Evolutionary conservation across 106 monocot genomes (phyloP).

Genomic region (Phalaenopsis aphrodite): DNA sequence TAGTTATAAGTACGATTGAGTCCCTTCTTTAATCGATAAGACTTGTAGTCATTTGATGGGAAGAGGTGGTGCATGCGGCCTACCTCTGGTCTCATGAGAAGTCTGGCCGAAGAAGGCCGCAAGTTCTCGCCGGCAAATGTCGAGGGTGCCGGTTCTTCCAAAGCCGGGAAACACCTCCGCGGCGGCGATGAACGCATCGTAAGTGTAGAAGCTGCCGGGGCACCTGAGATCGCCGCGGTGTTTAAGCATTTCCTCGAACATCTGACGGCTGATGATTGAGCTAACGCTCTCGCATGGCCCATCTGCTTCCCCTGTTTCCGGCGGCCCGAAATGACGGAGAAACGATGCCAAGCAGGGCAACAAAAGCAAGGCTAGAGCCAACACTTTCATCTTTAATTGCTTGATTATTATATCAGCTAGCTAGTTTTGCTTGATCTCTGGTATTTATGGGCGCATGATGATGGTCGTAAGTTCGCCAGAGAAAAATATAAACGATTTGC

Average conservation of each 20-base stretch:
- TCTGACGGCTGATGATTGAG: constrained; percentile 22
- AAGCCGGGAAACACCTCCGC: constrained; percentile 33
- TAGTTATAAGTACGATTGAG: no score
- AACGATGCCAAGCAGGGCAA: background rate
- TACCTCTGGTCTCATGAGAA: constrained; percentile 56
- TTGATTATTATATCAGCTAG: background rate
- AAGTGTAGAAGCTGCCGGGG: constrained; percentile 49
- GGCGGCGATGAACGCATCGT: constrained; percentile 39
- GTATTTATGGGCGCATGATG: background rate
- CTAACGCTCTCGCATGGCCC: constrained; percentile 9
- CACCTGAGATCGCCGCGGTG: constrained; percentile 41
- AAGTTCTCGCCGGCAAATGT: constrained; percentile 35
- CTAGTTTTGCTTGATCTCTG: background rate
- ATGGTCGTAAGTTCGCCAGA: background rate
- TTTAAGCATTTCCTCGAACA: constrained; percentile 53
- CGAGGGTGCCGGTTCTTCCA: constrained; percentile 21
- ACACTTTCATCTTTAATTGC: background rate
- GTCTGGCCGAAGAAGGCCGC: constrained; percentile 53
- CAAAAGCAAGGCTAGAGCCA: background rate
- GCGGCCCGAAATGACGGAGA: background rate
- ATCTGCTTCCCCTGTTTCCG: background rate
- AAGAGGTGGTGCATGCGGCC: no score
- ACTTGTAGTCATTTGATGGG: no score
- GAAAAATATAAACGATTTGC: background rate
- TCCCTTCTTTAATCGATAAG: no score